Evolutionary conservation across 495 filamentous ascomycete genomes (phyloP), one percentile per base, ranked within the genome.

Genomic region (Penicillium pancosmium): DNA sequence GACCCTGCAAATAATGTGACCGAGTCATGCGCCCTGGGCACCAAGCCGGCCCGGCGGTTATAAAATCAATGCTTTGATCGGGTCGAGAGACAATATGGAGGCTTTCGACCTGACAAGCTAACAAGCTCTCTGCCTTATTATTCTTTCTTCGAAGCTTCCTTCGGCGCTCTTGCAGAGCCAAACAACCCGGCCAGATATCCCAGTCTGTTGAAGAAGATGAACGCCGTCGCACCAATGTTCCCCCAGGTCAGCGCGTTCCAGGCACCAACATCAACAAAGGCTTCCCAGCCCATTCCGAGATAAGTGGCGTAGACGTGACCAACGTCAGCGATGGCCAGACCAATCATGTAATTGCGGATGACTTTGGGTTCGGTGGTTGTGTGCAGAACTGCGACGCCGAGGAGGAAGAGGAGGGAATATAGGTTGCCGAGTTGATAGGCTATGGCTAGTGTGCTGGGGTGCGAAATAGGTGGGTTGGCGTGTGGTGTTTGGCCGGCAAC

Each of bases 171-270:
- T 13, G 73, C 61, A 51, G 71, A 56, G 5, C 87, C 88, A 68
- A 90, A 87, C 0, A 78, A 48, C 4, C 87, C 86, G 12, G 77
- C 21, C 2, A 90, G 70, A 65, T 88, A 89, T 12, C 74, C 69
- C 1, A 82, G 64, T 33, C 88, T 75, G 36, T 80, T 82, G 12
- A 84, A 55, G 41, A 86, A 85, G 46, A 90, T 65, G 16, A 80
- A 76, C 0, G 55, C 63, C 5, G 88, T 91, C 21, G 79, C 72
- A 0, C 82, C 87, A 47, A 93, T 78, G 63, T 92, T 91, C 11
- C 89, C 90, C 86, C 87, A 91, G 2, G 85, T 82, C 73, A 90
- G 77, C 25, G 79, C 68, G 61, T 89, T 91, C 89, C 89, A 93
- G 4, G 68, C 72, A 34, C 61, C 71, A 4, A 88, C 71, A 60